These are phyloP conservation scores for Suhomyces pyralidae DNA, from an alignment of 805 yeast genomes.

Conservation along the genomic window DNA sequence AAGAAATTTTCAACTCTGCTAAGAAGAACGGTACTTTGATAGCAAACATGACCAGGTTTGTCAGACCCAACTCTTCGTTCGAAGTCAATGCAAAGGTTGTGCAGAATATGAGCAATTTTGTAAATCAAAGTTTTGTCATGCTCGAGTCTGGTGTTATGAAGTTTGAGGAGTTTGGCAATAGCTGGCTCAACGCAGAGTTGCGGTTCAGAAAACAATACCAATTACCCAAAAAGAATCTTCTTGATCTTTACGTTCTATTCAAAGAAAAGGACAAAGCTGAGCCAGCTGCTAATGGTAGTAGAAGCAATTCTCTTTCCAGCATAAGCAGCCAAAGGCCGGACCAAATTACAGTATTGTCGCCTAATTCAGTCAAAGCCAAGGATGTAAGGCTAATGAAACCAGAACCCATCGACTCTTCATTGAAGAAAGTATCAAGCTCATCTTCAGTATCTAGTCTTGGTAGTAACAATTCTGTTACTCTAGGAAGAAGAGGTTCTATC, in stretches of 20 bases:
- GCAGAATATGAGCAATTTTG: constrained; percentile 40
- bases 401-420: constrained; percentile 12
- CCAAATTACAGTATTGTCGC: background rate
- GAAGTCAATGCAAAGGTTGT: constrained; percentile 35
- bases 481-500: constrained; percentile 17
- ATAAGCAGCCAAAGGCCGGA: background rate
- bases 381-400: constrained; percentile 14
- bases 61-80: constrained; percentile 38
- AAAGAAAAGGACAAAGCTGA: constrained; percentile 1
- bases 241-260: constrained; percentile 12
- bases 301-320: background rate
- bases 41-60: constrained; percentile 45
- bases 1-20: constrained; percentile 40
- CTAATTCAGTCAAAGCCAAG: background rate
- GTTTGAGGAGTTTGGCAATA: constrained; percentile 35
- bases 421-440: constrained; percentile 21
- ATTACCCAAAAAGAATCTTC: constrained; percentile 24
- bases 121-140: constrained; percentile 35
- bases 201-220: constrained; percentile 37
- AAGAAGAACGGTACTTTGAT: constrained; percentile 49
- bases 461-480: constrained; percentile 13
- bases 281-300: background rate
- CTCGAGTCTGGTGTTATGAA: constrained; percentile 26
- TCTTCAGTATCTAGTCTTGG: constrained; percentile 26
- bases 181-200: constrained; percentile 45